Evolutionary conservation across 306 rosid species (phyloP).

Genomic region (Vicia villosa): DNA sequence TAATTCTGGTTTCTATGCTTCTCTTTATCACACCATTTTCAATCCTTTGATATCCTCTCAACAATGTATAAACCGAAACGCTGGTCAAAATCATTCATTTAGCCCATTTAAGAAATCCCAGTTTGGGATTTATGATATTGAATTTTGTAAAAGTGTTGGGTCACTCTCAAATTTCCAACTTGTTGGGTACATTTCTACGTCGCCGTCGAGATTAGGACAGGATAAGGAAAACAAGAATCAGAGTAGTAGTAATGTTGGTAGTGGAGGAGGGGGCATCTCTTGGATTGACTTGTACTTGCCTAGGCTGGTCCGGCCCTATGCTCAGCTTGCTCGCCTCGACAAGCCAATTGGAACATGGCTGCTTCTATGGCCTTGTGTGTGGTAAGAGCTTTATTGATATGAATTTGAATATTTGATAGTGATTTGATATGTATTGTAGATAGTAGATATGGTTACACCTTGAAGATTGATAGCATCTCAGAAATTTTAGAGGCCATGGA

Average conservation of each 20-base stretch:
- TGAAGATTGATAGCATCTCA: neutral
- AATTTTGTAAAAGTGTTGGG: constrained; percentile 21
- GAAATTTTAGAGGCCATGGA: neutral
- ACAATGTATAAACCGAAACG: constrained; percentile 24
- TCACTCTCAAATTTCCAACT: constrained; percentile 40
- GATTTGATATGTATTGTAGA: constrained; percentile 18
- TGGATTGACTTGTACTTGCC: constrained; percentile 80
- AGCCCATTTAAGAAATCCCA: constrained; percentile 32
- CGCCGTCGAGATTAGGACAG: constrained; percentile 43
- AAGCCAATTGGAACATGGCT: constrained; percentile 96
- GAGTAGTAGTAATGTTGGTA: constrained; percentile 28
- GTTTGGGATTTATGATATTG: constrained; percentile 20
- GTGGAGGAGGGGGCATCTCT: constrained; percentile 39
- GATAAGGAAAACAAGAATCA: constrained; percentile 42
- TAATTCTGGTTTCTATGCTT: constrained; percentile 21
- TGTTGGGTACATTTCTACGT: constrained; percentile 51
- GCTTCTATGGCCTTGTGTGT: constrained; percentile 93
- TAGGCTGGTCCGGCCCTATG: constrained; percentile 67
- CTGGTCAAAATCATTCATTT: constrained; percentile 4
- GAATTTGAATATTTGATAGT: neutral
- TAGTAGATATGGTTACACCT: neutral
- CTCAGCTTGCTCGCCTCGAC: constrained; percentile 88
- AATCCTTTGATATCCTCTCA: constrained; percentile 40
- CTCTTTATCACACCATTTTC: constrained; percentile 7
- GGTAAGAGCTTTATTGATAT: constrained; percentile 51